Base-by-base conservation (phyloP, 164 flowering plant genomes). In the Brasenia schreberi region DNA sequence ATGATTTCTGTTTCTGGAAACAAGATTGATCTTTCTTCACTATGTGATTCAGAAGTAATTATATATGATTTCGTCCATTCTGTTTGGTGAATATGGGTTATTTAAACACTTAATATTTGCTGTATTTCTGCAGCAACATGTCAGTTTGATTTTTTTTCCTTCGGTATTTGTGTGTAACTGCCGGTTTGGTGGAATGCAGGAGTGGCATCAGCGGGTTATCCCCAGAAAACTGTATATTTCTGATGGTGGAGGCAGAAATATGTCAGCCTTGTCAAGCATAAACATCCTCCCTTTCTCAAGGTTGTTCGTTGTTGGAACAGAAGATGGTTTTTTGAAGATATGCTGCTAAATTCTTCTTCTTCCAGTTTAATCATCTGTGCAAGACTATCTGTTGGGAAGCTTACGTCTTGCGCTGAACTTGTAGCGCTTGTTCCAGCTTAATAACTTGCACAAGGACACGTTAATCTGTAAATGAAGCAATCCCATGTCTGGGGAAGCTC, bases 251-350 rank as follows among this genome's bases (percentile, higher is more conserved):
- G 70, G 73, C 4, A 84, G 81, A 70, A 86, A 82, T 73, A 56
- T 81, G 75, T 90, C 97, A 5, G 80, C 74, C 39, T 70, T 90
- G 65, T 84, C 97, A 10, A 89, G 92, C 66, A 87, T 94, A 65
- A 76, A 78, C 64, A 85, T 93, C 71, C 80, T 93, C 14, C 96
- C 97, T 7, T 93, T 85, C 79, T 93, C 97, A 0, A 81, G 92
- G 42, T 72, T 90, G 72, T 94, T 94, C 78, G 80, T 86, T 43
- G 85, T 94, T 12, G 97, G 98, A 70, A 90, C 95, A 11, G 97
- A 94, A 74, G 98, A 94, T 74, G 98, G 98, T 65, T 75, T 81
- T 77, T 70, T 94, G 73, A 87, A 85, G 82, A 83, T 89, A 5
- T 93, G 97, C 71, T 83, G 87, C 72, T 90, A 78, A 73, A 45